Base-by-base conservation (phyloP, 257 asterid species). In the Jaltomata sinuosa region DNA sequence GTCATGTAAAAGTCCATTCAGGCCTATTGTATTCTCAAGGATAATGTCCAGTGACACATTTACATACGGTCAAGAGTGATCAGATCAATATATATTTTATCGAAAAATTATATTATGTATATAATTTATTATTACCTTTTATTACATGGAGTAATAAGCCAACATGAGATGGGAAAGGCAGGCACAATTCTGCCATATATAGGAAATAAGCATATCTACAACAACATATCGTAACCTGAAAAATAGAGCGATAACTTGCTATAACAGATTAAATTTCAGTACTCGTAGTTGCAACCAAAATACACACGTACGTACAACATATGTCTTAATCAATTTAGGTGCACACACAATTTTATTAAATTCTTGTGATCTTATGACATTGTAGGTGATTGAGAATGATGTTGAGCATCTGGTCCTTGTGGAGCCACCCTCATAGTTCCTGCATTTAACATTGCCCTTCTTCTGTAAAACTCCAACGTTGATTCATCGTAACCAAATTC, bases 391-490 rank as follows among this genome's bases (percentile, higher is more conserved):
- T 21, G 22, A 32, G 40, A 86, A 82, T 89, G 94, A 77, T 88
- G 91, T 45, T 87, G 90, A 85, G 89, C 88, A 79, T 91, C 90
- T 21, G 94, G 92, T 49, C 94, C 93, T 42, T 80, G 65, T 1
- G 91, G 94, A 11, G 92, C 88, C 5, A 12, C 78, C 82, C 93
- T 89, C 85, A 29, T 87, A 2, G 89, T 86, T 18, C 84, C 85
- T 1, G 34, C 85, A 71, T 85, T 82, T 55, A 80, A 31, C 57
- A 85, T 84, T 19, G 83, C 87, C 49, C 89, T 88, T 65, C 90
- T 89, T 36, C 84, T 89, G 77, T 89, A 88, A 31, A 80, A 84
- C 88, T 87, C 87, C 85, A 90, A 72, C 4, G 85, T 85, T 6
- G 84, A 2, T 47, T 88, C 91, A 40, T 89, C 92, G 62, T 85